phyloP scores from a whole-genome alignment of 2,329 filamentous ascomycete genomes.

The Pseudogymnoascus sp. region DNA sequence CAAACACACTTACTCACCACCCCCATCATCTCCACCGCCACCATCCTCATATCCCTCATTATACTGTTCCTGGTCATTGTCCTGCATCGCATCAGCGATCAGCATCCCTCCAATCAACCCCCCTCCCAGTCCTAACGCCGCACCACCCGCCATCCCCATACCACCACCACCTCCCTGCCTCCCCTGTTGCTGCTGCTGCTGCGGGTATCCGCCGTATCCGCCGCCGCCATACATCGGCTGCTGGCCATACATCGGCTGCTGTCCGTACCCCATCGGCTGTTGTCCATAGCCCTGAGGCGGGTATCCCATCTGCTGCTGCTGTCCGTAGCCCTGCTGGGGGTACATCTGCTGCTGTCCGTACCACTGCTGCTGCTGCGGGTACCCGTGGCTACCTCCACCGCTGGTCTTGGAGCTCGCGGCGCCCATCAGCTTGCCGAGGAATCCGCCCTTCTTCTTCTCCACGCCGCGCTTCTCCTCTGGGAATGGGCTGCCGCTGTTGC shows the following conservation, averaged over 20 bases:
- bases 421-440: conserved; percentile 45
- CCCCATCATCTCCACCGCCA: conserved; percentile 14
- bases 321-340: conserved; percentile 18
- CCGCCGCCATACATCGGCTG: conserved; percentile 18
- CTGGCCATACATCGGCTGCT: conserved; percentile 5
- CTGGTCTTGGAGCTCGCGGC: conserved; percentile 24
- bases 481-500: background rate
- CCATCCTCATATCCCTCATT: conserved; percentile 34
- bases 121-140: conserved; percentile 70
- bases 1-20: background rate
- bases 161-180: conserved; percentile 41
- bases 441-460: conserved; percentile 35
- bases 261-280: background rate
- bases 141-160: conserved; percentile 64
- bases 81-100: conserved; percentile 58
- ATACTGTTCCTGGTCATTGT: conserved; percentile 51
- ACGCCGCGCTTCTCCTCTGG: conserved; percentile 35
- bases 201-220: conserved; percentile 28
- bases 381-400: conserved; percentile 31
- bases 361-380: conserved; percentile 30
- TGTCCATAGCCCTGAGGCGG: background rate
- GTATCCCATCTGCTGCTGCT: conserved; percentile 12
- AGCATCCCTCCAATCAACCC: conserved; percentile 72
- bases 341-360: conserved; percentile 19
- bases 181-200: conserved; percentile 20